Evolutionary conservation across 2,329 filamentous ascomycete species (phyloP), one percentile per base, ranked within the genome.

Genomic region (Gaeumannomyces sp.): DNA sequence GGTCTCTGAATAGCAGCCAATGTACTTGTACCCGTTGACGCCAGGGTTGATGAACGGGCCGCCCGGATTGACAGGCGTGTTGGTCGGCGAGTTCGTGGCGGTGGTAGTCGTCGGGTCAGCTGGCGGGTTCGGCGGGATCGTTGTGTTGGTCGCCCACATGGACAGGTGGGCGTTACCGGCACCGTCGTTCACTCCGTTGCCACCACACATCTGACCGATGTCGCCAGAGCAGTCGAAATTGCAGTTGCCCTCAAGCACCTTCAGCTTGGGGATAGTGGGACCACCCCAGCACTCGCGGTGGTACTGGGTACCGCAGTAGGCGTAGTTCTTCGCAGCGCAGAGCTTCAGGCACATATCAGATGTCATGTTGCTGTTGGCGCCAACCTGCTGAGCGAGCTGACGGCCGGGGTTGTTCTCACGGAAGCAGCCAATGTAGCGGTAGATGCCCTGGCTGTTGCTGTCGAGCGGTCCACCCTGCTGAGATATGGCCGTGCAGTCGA

Each of bases 281-380:
- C 84, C 84, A 25, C 75, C 82, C 84, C 83, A 86, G 69, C 83
- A 85, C 69, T 86, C 83, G 16, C 73, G 69, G 29, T 78, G 73
- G 66, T 84, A 85, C 63, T 84, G 76, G 0, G 79, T 81, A 2
- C 77, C 82, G 7, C 81, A 83, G 67, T 81, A 83, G 0, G 71
- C 69, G 16, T 74, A 76, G 1, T 74, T 73, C 4, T 68, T 70
- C 0, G 64, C 69, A 1, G 72, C 73, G 61, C 82, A 85, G 1
- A 76, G 72, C 0, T 71, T 72, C 56, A 84, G 81, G 62, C 82
- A 85, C 67, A 74, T 73, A 29, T 74, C 73, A 29, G 77, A 80
- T 3, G 80, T 80, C 72, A 77, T 81, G 19, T 71, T 72, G 13
- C 71, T 66, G n/a, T 74, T 72, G n/a, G 74, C 72, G 57, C 80